phyloP scores from a whole-genome alignment of 1,139 yeast genomes.

The Saccharomycopsis crataegensis region DNA sequence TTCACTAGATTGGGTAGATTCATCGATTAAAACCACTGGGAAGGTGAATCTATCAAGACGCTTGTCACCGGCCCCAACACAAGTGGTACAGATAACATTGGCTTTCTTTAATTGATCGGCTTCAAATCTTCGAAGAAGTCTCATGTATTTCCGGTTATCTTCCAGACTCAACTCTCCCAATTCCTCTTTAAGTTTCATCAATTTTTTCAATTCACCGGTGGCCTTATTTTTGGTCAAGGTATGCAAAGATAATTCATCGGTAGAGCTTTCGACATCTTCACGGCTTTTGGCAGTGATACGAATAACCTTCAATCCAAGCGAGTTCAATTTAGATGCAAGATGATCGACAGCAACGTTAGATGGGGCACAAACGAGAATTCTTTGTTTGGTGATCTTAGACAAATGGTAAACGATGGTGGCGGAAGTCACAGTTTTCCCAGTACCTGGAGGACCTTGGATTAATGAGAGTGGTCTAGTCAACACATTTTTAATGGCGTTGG shows the following conservation, averaged over 20 bases:
- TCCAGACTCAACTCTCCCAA: conserved; percentile 60
- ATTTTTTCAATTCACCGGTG: conserved; percentile 49
- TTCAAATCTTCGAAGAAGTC: conserved; percentile 43
- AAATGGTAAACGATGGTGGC: conserved; percentile 83
- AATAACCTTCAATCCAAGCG: conserved; percentile 66
- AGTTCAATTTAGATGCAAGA: conserved; percentile 62
- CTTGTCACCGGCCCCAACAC: conserved; percentile 85
- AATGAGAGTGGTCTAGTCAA: conserved; percentile 70
- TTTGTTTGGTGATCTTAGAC: conserved; percentile 46
- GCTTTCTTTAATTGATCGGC: conserved; percentile 44
- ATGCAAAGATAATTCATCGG: conserved; percentile 47
- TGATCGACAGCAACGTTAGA: conserved; percentile 95
- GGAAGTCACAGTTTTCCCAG: conserved; percentile 93
- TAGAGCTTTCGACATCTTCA: conserved; percentile 70
- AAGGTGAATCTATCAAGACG: conserved; percentile 51
- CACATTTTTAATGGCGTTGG: conserved; percentile 67
- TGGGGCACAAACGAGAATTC: conserved; percentile 86
- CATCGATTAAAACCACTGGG: conserved; percentile 80
- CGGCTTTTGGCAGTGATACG: conserved; percentile 70
- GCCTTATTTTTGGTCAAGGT: conserved; percentile 40
- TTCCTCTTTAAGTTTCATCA: conserved; percentile 51
- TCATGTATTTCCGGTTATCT: conserved; percentile 43
- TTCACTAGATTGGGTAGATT: conserved; percentile 89
- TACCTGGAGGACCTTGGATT: conserved; percentile 98
- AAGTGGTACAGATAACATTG: conserved; percentile 83